These are phyloP conservation scores for Annona cherimola DNA, from an alignment of 164 flowering plant genomes.

Conservation along the genomic window DNA sequence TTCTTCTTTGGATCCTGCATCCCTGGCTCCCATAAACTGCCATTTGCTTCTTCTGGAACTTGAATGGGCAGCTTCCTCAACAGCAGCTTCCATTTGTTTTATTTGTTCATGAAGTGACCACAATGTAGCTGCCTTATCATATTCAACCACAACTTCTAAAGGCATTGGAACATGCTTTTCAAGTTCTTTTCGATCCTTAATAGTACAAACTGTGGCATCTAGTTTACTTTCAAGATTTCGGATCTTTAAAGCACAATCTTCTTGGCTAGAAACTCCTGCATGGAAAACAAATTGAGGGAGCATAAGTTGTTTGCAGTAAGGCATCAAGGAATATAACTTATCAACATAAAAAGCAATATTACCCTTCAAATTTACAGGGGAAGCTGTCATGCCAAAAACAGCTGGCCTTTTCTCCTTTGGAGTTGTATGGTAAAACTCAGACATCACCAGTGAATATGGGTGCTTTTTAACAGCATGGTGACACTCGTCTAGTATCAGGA, in stretches of 20 bases:
- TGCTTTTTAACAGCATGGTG: conserved; percentile 99
- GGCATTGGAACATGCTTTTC: conserved; percentile 98
- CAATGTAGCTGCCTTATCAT: conserved; percentile 87
- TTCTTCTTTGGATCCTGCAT: conserved; percentile 98
- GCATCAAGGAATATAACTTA: background rate
- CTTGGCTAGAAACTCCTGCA: conserved; percentile 97
- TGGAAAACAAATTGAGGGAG: conserved; percentile 1
- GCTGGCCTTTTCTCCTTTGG: conserved; percentile 90
- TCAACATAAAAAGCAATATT: conserved; percentile 5
- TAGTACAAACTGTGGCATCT: conserved; percentile 85
- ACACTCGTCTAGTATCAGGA: conserved; percentile 94
- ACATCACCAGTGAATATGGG: conserved; percentile 97
- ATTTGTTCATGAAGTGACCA: conserved; percentile 94
- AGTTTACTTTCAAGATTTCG: conserved; percentile 96
- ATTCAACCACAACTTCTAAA: conserved; percentile 80
- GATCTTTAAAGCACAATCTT: conserved; percentile 95
- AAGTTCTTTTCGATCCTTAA: conserved; percentile 91
- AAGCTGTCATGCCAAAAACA: conserved; percentile 99
- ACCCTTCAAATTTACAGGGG: conserved; percentile 98
- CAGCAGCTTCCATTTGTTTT: conserved; percentile 80
- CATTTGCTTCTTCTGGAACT: conserved; percentile 92
- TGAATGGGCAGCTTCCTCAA: conserved; percentile 83
- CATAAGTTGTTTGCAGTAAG: background rate
- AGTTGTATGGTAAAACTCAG: conserved; percentile 95
- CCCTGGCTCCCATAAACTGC: conserved; percentile 99